A percentile compares a stretch with the other conserved stretches of the same genome.
Evolutionary conservation across 2,329 filamentous ascomycete species (phyloP).

Genomic region (Sarocladium oryzae): DNA sequence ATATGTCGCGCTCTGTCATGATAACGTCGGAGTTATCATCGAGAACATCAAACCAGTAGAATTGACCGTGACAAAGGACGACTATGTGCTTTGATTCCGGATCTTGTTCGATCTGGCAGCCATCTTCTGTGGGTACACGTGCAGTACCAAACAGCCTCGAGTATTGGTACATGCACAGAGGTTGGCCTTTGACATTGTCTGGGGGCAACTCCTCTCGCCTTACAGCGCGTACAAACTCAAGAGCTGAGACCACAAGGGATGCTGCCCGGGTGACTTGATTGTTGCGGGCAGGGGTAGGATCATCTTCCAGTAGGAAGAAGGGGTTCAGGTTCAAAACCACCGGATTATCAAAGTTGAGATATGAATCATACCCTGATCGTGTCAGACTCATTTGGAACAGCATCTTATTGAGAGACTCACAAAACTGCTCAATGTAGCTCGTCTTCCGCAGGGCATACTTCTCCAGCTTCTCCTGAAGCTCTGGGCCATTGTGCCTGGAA

Average conservation of each 20-base stretch:
- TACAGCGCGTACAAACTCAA: constrained; percentile 89
- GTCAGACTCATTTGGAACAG: too few relatives aligned
- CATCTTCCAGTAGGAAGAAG: constrained; percentile 95
- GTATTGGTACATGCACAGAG: constrained; percentile 98
- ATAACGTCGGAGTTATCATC: constrained; percentile 93
- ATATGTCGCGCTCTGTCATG: constrained; percentile 93
- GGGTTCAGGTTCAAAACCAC: constrained; percentile 97
- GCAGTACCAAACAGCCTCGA: constrained; percentile 92
- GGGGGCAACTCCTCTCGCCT: constrained; percentile 88
- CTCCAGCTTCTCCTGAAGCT: constrained; percentile 82
- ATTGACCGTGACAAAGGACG: constrained; percentile 88
- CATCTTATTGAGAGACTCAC: constrained; percentile 58
- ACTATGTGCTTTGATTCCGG: constrained; percentile 89
- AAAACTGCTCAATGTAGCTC: constrained; percentile 98
- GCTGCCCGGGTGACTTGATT: constrained; percentile 94
- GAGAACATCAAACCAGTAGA: constrained; percentile 98
- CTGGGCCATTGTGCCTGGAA: constrained; percentile 70
- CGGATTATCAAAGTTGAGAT: constrained; percentile 94
- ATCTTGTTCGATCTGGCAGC: constrained; percentile 93
- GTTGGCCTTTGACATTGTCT: constrained; percentile 75
- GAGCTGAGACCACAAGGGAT: constrained; percentile 80
- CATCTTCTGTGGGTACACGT: constrained; percentile 86
- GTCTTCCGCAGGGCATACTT: constrained; percentile 84
- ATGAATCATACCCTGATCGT: constrained; percentile 86
- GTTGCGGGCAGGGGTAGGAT: constrained; percentile 91